Evolutionary conservation across 352 stramenopile genomes (phyloP), one percentile per base, ranked within the genome.

Genomic region (Elongisporangium senticosum): DNA sequence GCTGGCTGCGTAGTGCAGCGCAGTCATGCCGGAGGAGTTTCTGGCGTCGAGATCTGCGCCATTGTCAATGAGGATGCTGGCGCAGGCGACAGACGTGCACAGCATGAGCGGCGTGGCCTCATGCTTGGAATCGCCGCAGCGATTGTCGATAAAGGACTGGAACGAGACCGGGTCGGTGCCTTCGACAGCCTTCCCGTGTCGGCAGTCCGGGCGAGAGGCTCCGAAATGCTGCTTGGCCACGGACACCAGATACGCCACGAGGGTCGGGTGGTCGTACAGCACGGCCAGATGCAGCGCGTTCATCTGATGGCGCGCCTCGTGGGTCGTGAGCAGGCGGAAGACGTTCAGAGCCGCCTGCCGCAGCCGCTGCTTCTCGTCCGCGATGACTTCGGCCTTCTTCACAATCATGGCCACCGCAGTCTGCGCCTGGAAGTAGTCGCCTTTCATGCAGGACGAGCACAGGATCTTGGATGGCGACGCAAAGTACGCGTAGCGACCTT

Each of bases 21-120:
- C 77, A 8, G 81, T 86, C 84, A 93, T 90, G 19, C 83, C 83
- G 0, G 83, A 90, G 48, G 81, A 88, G 28, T 93, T 93, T n/a
- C 66, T 68, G 7, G 67, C 71, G 26, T 71, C 21, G 3, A 93
- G 37, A 5, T 63, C 69, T 7, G 83, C 83, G n/a, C 79, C 75
- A 33, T 67, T 55, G 33, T 90, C 71, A 47, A 90, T 71, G 43
- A 93, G 62, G 21, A 80, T 65, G 0, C 53, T 59, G 1, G 79
- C 83, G 54, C 73, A 86, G 5, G 81, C 75, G 21, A 93, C 81
- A 0, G 83, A 93, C 48, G 80, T 83, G 21, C 71, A 85, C 56
- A 93, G 62, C 83, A 93, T 93, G 21, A 93, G 65, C 11, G 83
- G 68, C 15, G 83, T 91, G 11, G 83, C 83, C 22, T 64, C 60